A percentile compares a stretch with the other conserved stretches of the same genome.
phyloP scores from a whole-genome alignment of 1,284 basidiomycete genomes.

The Inonotus hispidus region DNA sequence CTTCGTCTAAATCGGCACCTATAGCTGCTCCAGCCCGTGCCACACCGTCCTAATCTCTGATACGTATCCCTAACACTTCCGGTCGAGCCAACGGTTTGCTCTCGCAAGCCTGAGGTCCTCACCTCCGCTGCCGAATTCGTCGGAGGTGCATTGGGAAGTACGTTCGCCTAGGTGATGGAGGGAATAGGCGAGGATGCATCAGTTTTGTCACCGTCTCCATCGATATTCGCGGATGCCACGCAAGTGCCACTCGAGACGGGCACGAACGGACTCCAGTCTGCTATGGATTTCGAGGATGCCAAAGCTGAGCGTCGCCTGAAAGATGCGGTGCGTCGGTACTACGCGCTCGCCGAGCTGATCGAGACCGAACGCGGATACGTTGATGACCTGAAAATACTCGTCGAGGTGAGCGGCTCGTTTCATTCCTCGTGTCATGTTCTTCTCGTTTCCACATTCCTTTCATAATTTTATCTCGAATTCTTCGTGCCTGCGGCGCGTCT shows the following conservation, averaged over 20 bases:
- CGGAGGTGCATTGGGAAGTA: background rate
- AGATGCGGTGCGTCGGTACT: constrained; percentile 15
- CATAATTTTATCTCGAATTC: background rate
- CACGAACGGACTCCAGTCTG: background rate
- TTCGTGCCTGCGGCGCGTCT: background rate
- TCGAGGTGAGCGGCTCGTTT: constrained; percentile 12
- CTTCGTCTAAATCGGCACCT: background rate
- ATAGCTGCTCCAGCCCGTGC: background rate
- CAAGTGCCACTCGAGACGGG: background rate
- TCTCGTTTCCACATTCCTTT: background rate
- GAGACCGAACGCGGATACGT: constrained; percentile 17
- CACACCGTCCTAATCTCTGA: background rate
- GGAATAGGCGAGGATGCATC: background rate
- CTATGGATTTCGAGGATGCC: background rate
- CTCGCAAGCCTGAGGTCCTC: background rate
- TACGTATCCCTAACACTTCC: background rate
- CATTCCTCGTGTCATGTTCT: background rate
- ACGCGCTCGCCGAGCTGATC: constrained; percentile 17
- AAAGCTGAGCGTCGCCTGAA: constrained; percentile 14
- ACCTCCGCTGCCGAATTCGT: background rate
- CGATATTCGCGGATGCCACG: background rate
- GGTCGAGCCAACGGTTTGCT: background rate
- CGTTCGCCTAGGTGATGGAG: background rate
- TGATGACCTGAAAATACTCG: constrained; percentile 13
- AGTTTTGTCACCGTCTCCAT: background rate